Base-by-base conservation (phyloP, 148 eudicot species). In the Linanthus parryae region DNA sequence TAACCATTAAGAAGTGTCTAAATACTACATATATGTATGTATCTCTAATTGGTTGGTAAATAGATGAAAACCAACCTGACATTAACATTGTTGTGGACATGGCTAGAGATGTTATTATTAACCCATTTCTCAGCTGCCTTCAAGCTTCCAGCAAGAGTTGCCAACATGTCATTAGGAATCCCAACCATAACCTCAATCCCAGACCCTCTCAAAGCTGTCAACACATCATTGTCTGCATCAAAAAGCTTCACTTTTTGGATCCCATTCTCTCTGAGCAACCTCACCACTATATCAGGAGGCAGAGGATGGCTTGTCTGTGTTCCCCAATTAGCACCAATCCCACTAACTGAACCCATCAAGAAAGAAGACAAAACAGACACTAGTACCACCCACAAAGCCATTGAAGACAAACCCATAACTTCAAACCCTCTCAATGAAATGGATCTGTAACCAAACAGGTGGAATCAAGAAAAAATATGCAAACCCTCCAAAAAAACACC, bases 111-210 rank as follows among this genome's bases (percentile, higher is more conserved):
- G 76, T 92, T 92, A 47, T 87, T 55, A n/a, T 90, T 54, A 20
- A 92, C 96, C 99, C 99, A 92, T 57, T 63, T 73, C 33, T 87
- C 83, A 68, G 96, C 96, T 61, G 94, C 99, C 52, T 88, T 92
- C 29, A 64, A 16, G 21, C 85, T 92, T 8, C 53, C 13, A 59
- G 94, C 95, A 54, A 92, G 66, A 56, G 85, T 62, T 14, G 63
- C 35, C 24, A 92, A 88, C 91, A 84, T 71, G 44, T 87, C 96
- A 70, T 92, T 92, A 15, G 99, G 99, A 26, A 92, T 87, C 7
- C 99, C 99, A 63, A 92, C 91, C 99, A 92, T 92, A 57, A 92
- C 94, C 61, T 92, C 94, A 59, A 92, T 66, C 51, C 74, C 77
- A 57, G 96, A 65, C 58, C 67, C 72, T 2, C 82, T 80, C 31